Evolutionary conservation across 2,329 filamentous ascomycete genomes (phyloP), one percentile per base, ranked within the genome.

Genomic region (Lizonia empirigonia): DNA sequence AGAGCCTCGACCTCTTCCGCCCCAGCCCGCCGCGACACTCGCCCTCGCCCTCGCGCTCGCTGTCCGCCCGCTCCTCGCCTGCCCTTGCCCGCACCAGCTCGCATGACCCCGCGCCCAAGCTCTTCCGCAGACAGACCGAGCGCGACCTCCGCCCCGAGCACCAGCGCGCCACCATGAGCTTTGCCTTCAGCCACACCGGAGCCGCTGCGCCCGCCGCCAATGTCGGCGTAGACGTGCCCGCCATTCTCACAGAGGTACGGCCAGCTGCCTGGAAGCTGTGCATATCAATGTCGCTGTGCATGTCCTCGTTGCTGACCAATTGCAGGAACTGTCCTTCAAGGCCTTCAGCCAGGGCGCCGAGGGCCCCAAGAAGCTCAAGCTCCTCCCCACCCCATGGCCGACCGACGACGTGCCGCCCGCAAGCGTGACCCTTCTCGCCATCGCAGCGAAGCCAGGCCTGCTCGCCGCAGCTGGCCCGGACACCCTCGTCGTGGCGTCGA

Each of bases 391-490:
- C 16, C 80, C 87, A 69, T 97, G 93, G 92, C 84, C 88, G 32
- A 65, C 74, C 54, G 79, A 86, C 60, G 78, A 83, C 29, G 80
- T 89, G 19, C 93, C 94, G 24, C 80, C 88, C 2, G 80, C 89
- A 4, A 91, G 88, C 35, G 85, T 91, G 10, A 95, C 90, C 2
- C 86, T 99, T 29, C 80, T 99, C 55, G 89, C 88, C 68, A 83
- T 97, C 60, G 91, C 93, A 46, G 87, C 90, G 24, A 84, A 81
- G 54, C 87, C 85, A 72, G 91, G 91, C 32, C 81, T 99, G 18
- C 80, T 97, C 46, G 93, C 93, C 23, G 94, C 92, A 39, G 94
- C 90, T 41, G 89, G 90, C 13, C 93, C 93, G 29, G 87, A 95
- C 64, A 82, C 82, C 40, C 81, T 99, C 35, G 79, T 90, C 52